Percentiles rank a stretch among this genome's conserved stretches.
These are phyloP conservation scores for Yamadazyma phyllophila DNA, from an alignment of 805 yeast genomes.

Conservation along the genomic window DNA sequence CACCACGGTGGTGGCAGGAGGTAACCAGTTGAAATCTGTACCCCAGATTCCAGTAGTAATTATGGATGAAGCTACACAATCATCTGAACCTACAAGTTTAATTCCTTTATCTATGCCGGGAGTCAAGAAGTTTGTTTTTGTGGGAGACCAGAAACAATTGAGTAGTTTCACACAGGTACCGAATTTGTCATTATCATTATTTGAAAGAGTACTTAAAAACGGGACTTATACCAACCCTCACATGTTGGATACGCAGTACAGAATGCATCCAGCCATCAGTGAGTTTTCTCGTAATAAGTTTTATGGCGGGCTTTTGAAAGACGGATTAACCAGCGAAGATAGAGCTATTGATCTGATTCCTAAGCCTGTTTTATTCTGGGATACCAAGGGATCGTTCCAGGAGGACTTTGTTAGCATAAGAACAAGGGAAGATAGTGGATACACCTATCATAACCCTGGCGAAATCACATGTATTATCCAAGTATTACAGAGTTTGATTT, in stretches of 20 bases:
- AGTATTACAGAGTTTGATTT: slow-evolving; percentile 48
- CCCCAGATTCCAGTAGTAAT: slow-evolving; percentile 62
- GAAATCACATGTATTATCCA: slow-evolving; percentile 52
- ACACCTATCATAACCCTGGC: slow-evolving; percentile 54
- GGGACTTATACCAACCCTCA: slow-evolving; percentile 60
- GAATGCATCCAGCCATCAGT: slow-evolving; percentile 66
- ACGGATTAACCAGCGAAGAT: slow-evolving; percentile 58
- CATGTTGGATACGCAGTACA: slow-evolving; percentile 67
- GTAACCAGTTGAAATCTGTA: slow-evolving; percentile 56
- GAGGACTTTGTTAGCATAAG: slow-evolving; percentile 52
- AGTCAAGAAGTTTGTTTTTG: slow-evolving; percentile 64
- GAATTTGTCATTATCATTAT: slow-evolving; percentile 61
- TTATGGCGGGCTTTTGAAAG: slow-evolving; percentile 47
- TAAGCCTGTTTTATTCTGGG: slow-evolving; percentile 60
- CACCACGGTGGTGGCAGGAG: slow-evolving; percentile 72
- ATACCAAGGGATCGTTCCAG: slow-evolving; percentile 46
- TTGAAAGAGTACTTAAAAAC: slow-evolving; percentile 62
- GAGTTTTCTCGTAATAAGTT: slow-evolving; percentile 55
- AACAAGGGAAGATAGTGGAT: slow-evolving; percentile 50
- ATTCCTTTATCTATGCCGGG: slow-evolving; percentile 71
- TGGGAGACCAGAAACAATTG: slow-evolving; percentile 75
- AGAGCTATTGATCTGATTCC: slow-evolving; percentile 44
- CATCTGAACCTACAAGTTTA: slow-evolving; percentile 68
- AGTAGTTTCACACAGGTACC: slow-evolving; percentile 71
- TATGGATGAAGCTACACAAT: slow-evolving; percentile 78